Conservation (phyloP, 768 basidiomycete genomes). For the Austroboletus festivus region DNA sequence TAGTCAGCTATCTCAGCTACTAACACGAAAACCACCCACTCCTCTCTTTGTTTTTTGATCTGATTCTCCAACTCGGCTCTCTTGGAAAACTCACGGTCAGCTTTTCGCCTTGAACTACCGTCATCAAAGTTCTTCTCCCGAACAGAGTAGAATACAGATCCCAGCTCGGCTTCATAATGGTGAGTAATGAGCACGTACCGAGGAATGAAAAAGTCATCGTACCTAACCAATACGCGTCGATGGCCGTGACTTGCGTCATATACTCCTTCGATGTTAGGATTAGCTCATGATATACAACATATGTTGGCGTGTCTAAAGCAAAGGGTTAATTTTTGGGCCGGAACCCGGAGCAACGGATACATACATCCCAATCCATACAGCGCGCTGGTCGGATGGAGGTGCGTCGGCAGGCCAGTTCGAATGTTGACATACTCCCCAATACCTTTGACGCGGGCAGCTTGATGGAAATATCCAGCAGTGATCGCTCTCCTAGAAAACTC, state of each 20-base stretch:
- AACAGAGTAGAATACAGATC: conserved; percentile 95
- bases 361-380: conserved; percentile 93
- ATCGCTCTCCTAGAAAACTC: conserved; percentile 77
- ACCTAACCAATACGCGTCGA: conserved; percentile 98
- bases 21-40: conserved; percentile 31
- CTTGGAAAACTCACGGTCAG: conserved; percentile 89
- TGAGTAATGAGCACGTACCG: conserved; percentile 2
- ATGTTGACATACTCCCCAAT: conserved; percentile 99
- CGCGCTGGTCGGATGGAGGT: conserved; percentile 95
- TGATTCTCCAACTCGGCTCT: conserved; percentile 89
- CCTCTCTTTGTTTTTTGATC: conserved; percentile 82
- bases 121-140: conserved; percentile 98
- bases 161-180: conserved; percentile 70
- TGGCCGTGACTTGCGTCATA: conserved; percentile 98
- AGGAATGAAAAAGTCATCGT: conserved; percentile 20
- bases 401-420: conserved; percentile 90
- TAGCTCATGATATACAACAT: conserved; percentile 95
- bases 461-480: conserved; percentile 97
- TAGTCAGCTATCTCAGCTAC: conserved; percentile 7
- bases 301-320: conserved; percentile 84
- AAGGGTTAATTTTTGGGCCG: background rate
- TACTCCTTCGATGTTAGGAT: conserved; percentile 96
- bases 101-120: conserved; percentile 66
- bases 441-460: conserved; percentile 96
- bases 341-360: conserved; percentile 25